Evolutionary conservation across 2,329 filamentous ascomycete genomes (phyloP), one percentile per base, ranked within the genome.

Genomic region (Colletotrichum plurivorum): DNA sequence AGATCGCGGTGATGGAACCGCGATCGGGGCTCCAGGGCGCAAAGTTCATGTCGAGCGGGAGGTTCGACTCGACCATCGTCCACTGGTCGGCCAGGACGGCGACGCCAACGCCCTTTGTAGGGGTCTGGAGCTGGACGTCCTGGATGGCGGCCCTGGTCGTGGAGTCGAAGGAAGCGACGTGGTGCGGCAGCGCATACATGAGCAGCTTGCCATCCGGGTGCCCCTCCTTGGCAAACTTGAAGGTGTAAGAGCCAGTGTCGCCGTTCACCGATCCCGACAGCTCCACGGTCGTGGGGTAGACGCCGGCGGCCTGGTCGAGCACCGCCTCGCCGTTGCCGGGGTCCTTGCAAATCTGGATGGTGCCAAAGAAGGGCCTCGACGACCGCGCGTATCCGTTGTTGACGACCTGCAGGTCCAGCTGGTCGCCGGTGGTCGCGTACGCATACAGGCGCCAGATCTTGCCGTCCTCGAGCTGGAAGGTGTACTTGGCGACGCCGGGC

Each of bases 101-200:
- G 1, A 88, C 92, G 8, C 92, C 93, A 15, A 89, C 82, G 12
- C 96, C 96, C 81, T 98, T 98, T 20, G 94, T 97, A 0, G 94
- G 92, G 0, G 94, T 95, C 65, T 91, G 88, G 60, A 98, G 82
- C 71, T 88, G 84, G 2, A 96, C 78, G 5, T 82, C 88, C 8
- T 84, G 83, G 25, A 84, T 81, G 12, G 81, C 82, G 9, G 89
- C 89, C 43, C 73, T 75, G 2, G 87, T 89, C 1, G 80, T 79
- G 1, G 79, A 73, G 72, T 94, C 89, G 70, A 98, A 95, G 0
- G 93, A 94, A 39, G 89, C 83, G 3, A 94, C 78, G 73, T 98
- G 96, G 78, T 98, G 96, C 22, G 95, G 94, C 55, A 99, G 83
- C 16, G 93, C 93, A 78, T 93, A 98, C 91, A 97, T 96, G 71